Base-by-base conservation (phyloP, 208 protist genomes). In the Crithidia thermophila region DNA sequence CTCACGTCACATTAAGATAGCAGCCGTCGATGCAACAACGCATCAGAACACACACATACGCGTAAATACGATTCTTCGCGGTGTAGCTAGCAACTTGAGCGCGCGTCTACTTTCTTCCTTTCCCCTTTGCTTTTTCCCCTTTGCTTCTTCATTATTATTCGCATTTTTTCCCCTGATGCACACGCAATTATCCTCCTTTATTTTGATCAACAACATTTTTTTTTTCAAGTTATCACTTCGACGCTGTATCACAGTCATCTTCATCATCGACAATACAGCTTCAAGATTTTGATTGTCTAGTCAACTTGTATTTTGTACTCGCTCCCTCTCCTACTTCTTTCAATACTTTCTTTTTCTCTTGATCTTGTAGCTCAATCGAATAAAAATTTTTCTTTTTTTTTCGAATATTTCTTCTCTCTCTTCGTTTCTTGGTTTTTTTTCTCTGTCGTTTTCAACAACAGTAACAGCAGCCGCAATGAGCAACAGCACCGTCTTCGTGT, bases 401-500 rank as follows among this genome's bases (percentile, higher is more conserved):
- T 18, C 21, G 21, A 45, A 37, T 8, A 21, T 28, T 61, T 61
- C 33, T 69, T 66, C 50, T 75, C 65, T 50, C 65, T 39, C 7
- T 52, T 61, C 3, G 28, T 72, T 25, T 8, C 47, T 62, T 3
- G 51, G 21, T 30, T 37, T 62, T 28, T 61, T 40, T 50, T 59
- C 34, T 31, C 23, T 42, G 37, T 61, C 23, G 16, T 20, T 34
- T 37, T 34, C 9, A 51, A 3, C 28, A 52, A 71, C 33, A 34
- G 4, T 66, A 23, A 39, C 20, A 18, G 27, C 14, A 47, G 18
- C 11, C 46, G 49, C 30, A 39, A 81, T 72, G 62, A 67, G 55
- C 31, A 25, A 52, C 31, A 37, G 23, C 57, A 71, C 50, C 20
- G 72, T 82, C 39, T 81, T 65, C 59, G 82, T 94, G 2, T 50